Evolutionary conservation across 1,284 basidiomycete genomes (phyloP).

Genomic region (Rhodofomes roseus): DNA sequence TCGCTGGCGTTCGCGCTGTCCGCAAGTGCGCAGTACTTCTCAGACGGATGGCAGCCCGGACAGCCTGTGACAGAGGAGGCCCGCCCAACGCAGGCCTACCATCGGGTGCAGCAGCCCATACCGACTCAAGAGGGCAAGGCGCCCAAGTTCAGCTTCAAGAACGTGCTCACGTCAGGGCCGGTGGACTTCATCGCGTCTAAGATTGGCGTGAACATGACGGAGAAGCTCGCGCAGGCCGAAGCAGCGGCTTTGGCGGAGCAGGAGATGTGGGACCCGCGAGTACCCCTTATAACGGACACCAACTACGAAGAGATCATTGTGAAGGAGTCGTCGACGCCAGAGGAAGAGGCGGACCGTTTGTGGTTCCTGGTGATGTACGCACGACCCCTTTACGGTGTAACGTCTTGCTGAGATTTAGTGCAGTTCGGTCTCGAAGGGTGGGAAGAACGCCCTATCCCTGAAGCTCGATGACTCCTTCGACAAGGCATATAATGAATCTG

Average conservation of each 20-base stretch:
- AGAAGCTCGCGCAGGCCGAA: conserved; percentile 42
- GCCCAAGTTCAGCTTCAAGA: conserved; percentile 39
- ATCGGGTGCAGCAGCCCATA: conserved; percentile 7
- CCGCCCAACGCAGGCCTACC: conserved; percentile 12
- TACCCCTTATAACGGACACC: conserved; percentile 71
- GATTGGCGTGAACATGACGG: conserved; percentile 67
- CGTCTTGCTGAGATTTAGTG: background rate
- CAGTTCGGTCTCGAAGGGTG: conserved; percentile 59
- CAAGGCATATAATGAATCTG: conserved; percentile 58
- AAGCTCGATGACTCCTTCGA: conserved; percentile 70
- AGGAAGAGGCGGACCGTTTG: conserved; percentile 61
- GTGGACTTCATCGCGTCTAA: conserved; percentile 48
- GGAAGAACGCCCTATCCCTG: conserved; percentile 61
- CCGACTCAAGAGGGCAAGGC: conserved; percentile 11
- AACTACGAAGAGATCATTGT: conserved; percentile 68
- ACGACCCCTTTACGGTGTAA: background rate
- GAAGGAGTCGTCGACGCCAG: conserved; percentile 53
- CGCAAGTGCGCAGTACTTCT: conserved; percentile 65
- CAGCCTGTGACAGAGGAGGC: conserved; percentile 41
- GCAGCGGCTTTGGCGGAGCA: conserved; percentile 16
- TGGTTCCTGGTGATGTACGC: conserved; percentile 75
- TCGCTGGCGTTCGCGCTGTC: conserved; percentile 34
- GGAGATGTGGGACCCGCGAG: conserved; percentile 62
- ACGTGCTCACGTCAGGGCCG: conserved; percentile 47
- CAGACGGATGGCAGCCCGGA: conserved; percentile 73